Evolutionary conservation across 2,329 filamentous ascomycete species (phyloP).

Genomic region (Xylaria digitata): DNA sequence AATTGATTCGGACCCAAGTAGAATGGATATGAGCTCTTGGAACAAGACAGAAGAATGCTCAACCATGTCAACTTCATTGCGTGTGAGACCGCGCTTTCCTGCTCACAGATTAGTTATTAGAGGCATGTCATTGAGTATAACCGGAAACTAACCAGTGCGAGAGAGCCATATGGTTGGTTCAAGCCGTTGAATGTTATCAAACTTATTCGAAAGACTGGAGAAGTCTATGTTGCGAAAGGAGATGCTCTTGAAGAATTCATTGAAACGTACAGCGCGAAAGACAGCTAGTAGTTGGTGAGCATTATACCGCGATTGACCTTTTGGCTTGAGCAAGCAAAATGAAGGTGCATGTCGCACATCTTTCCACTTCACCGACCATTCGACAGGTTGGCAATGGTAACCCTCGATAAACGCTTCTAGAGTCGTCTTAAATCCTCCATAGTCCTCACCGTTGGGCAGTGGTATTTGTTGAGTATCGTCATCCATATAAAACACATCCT

Average conservation of each 20-base stretch:
- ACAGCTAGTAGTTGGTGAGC: slow-evolving; percentile 66
- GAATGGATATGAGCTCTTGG: slow-evolving; percentile 67
- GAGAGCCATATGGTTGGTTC: slow-evolving; percentile 64
- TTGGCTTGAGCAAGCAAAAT: slow-evolving; percentile 62
- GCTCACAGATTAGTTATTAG: slow-evolving; percentile 40
- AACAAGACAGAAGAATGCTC: slow-evolving; percentile 63
- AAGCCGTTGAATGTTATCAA: slow-evolving; percentile 58
- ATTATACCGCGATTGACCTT: slow-evolving; percentile 56
- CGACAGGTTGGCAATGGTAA: slow-evolving; percentile 61
- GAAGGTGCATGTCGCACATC: slow-evolving; percentile 60
- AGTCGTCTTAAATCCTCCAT: slow-evolving; percentile 65
- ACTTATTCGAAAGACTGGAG: slow-evolving; percentile 53
- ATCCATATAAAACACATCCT: slow-evolving; percentile 63
- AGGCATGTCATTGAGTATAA: background rate
- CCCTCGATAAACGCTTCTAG: slow-evolving; percentile 66
- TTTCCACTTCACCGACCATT: slow-evolving; percentile 65
- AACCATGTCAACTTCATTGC: slow-evolving; percentile 60
- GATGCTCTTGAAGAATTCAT: slow-evolving; percentile 69
- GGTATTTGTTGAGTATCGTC: slow-evolving; percentile 65
- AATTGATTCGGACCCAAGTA: slow-evolving; percentile 67
- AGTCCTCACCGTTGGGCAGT: slow-evolving; percentile 65
- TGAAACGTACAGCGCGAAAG: slow-evolving; percentile 67
- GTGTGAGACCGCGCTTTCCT: slow-evolving; percentile 57
- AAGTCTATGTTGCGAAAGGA: slow-evolving; percentile 66
- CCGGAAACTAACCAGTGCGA: slow-evolving; percentile 58